Evolutionary conservation across 148 eudicot species (phyloP), one percentile per base, ranked within the genome.

Genomic region (Pharnaceum exiguum): DNA sequence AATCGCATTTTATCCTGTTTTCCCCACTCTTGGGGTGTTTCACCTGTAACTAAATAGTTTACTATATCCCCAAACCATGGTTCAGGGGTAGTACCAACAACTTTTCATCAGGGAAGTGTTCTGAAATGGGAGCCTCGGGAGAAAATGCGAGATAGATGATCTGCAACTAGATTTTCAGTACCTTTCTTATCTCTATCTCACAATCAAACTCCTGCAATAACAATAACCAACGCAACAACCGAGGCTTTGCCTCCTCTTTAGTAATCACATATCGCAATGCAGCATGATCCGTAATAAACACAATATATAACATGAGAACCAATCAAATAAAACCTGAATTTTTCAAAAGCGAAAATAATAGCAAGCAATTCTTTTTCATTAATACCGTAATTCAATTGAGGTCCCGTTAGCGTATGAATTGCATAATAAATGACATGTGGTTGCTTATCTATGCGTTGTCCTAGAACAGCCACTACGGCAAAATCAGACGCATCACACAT

Each of bases 141-240:
- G 17, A 40, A 7, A 13, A 13, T 40, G 1, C 18, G 17, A 2
- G 17, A 12, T n/a, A 40, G 11, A 15, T 40, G 45, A 7, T 40
- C 45, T 12, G 16, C 1, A 1, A 40, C 45, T 1, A 5, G 45
- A 11, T 40, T 52, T 24, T 55, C 46, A 19, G 5, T 19, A 0
- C 60, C 45, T 21, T 55, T 55, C 18, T 24, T 37, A n/a, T 55
- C 46, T 15, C 46, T 9, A 37, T 55, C 12, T 55, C 46, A 18
- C 37, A 36, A 10, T 55, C 23, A 16, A 36, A 55, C 17, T 55
- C 30, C 36, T 27, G 15, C 8, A 51, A 35, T n/a, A n/a, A n/a
- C n/a, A n/a, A n/a, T n/a, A n/a, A n/a, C n/a, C n/a, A 55, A 19
- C 31, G 28, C 9, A 55, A 17, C 4, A 55, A 18, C 11, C 60